These are phyloP conservation scores for Lantana camara DNA, from an alignment of 257 asterid genomes.

Conservation along the genomic window DNA sequence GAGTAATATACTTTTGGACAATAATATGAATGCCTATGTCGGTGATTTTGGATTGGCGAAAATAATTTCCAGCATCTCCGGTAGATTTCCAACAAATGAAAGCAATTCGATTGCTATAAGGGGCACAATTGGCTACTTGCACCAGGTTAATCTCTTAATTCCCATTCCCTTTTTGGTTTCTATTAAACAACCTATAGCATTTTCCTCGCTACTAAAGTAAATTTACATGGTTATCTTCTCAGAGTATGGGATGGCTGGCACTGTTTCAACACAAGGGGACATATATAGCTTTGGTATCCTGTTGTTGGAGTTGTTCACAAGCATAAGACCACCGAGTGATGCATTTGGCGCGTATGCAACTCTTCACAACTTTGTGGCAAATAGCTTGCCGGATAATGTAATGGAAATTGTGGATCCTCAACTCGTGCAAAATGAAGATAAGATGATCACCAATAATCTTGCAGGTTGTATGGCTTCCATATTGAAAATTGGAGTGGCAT, in stretches of 20 bases:
- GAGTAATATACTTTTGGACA: too few species aligned
- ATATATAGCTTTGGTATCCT: conserved; percentile 35
- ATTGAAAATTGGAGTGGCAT: conserved; percentile 20
- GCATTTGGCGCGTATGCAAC: neutral
- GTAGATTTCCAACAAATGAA: too few species aligned
- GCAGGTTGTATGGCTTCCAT: conserved; percentile 14
- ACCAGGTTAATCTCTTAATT: too few species aligned
- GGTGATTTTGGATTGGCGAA: too few species aligned
- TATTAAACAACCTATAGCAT: neutral
- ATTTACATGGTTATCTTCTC: neutral
- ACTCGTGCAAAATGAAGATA: neutral
- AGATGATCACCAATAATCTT: neutral
- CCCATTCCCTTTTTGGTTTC: too few species aligned
- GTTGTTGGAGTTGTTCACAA: conserved; percentile 34
- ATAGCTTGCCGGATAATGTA: too few species aligned
- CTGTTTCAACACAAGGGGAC: conserved; percentile 33
- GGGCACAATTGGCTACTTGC: too few species aligned
- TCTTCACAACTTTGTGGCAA: too few species aligned
- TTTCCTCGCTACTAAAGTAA: neutral
- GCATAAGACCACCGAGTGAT: conserved; percentile 32
- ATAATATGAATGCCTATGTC: too few species aligned
- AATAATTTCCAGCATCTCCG: too few species aligned
- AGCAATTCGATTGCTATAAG: too few species aligned
- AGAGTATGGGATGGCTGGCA: conserved; percentile 33
- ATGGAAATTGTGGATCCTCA: too few species aligned